These are phyloP conservation scores for Blumeria hordei DNA, from an alignment of 2,329 filamentous ascomycete genomes.

Conservation along the genomic window DNA sequence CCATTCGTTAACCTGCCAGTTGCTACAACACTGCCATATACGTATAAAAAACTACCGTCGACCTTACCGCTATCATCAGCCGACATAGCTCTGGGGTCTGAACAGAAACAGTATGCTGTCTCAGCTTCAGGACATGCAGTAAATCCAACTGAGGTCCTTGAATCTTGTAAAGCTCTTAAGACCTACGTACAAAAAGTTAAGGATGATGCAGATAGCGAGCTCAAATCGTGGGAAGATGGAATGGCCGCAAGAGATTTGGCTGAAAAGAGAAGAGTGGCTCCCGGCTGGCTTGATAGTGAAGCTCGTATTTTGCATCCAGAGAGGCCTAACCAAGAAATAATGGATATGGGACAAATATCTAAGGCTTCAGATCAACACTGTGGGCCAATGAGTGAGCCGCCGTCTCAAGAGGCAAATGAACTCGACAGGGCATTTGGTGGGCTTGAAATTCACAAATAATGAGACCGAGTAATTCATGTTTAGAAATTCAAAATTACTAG, in stretches of 20 bases:
- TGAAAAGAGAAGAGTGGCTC: constrained; percentile 57
- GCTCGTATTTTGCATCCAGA: constrained; percentile 44
- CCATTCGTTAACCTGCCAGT: constrained; percentile 81
- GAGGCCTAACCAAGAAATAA: constrained; percentile 13
- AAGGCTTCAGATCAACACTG: constrained; percentile 8
- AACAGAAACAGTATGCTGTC: constrained; percentile 49
- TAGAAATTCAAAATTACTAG: no score
- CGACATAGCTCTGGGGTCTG: constrained; percentile 20
- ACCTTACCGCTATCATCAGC: constrained; percentile 54
- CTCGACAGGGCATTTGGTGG: constrained; percentile 27
- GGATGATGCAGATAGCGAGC: constrained; percentile 38
- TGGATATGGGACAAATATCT: neutral
- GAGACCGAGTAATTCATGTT: neutral
- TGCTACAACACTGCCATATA: constrained; percentile 80
- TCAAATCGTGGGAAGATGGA: constrained; percentile 45
- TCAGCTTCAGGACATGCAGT: constrained; percentile 60
- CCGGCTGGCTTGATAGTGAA: constrained; percentile 60
- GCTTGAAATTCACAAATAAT: constrained; percentile 17
- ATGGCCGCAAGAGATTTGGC: constrained; percentile 42
- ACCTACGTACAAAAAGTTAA: constrained; percentile 48
- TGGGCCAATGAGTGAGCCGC: constrained; percentile 2
- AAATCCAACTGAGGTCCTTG: constrained; percentile 65
- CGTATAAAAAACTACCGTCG: constrained; percentile 74
- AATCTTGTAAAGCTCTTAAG: constrained; percentile 56
- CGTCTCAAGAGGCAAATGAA: constrained; percentile 22